Evolutionary conservation across 768 basidiomycete genomes (phyloP).

Genomic region (Rubroboletus satanas): DNA sequence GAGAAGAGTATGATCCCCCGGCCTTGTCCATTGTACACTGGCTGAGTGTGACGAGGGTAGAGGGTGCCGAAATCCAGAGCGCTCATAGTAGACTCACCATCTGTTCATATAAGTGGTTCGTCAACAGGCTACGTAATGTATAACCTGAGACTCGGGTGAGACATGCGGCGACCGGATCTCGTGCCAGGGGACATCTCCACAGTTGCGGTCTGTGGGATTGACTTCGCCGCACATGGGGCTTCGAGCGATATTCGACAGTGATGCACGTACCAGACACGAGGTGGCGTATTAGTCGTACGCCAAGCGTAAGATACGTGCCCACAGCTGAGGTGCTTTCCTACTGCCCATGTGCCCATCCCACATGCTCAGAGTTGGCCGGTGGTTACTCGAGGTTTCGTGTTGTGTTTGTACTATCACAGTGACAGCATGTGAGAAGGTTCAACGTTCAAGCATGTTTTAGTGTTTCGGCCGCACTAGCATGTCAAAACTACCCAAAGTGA

Average conservation of each 20-base stretch:
- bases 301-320: not conserved
- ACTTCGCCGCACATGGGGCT: not conserved
- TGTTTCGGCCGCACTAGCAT: not conserved
- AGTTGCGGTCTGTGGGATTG: not conserved
- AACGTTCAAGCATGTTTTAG: too few species aligned
- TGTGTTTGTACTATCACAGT: not conserved
- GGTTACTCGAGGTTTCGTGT: not conserved
- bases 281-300: not conserved
- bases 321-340: not conserved
- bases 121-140: too few species aligned
- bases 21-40: not conserved
- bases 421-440: not conserved
- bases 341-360: not conserved
- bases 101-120: too few species aligned
- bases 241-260: not conserved
- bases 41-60: not conserved
- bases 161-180: not conserved
- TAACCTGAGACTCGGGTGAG: not conserved
- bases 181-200: not conserved
- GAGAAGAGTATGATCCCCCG: not conserved
- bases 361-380: not conserved
- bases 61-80: not conserved
- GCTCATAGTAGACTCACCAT: too few species aligned
- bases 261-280: not conserved
- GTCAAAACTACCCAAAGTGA: not conserved